Evolutionary conservation across 2,329 filamentous ascomycete species (phyloP).

Genomic region (Talaromyces sp.): DNA sequence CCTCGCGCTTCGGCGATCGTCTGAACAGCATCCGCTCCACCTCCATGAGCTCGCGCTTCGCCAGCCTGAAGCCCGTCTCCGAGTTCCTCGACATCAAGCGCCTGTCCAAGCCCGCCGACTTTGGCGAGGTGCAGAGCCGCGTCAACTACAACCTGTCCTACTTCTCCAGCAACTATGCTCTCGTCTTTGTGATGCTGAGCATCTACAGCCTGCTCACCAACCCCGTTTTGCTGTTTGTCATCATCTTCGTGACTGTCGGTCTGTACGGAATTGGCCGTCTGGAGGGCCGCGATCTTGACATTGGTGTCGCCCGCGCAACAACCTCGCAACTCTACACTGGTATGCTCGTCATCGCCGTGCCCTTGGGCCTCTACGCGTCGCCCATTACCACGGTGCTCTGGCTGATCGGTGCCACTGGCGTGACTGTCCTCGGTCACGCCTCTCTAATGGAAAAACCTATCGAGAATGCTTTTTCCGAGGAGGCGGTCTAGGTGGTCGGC

Average conservation of each 20-base stretch:
- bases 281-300: constrained; percentile 77
- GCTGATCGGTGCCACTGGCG: constrained; percentile 92
- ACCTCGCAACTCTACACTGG: constrained; percentile 92
- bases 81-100: constrained; percentile 98
- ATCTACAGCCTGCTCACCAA: constrained; percentile 94
- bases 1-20: constrained; percentile 86
- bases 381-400: constrained; percentile 82
- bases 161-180: constrained; percentile 98
- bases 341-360: constrained; percentile 75
- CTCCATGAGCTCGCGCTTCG: constrained; percentile 74
- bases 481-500: constrained; percentile 99
- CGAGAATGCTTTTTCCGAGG: constrained; percentile 99
- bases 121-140: constrained; percentile 80
- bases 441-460: constrained; percentile 97
- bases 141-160: constrained; percentile 96
- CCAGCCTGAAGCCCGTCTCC: constrained; percentile 82
- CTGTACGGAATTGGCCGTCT: constrained; percentile 91
- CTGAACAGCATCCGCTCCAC: constrained; percentile 78
- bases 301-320: constrained; percentile 76
- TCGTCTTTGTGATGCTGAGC: constrained; percentile 88
- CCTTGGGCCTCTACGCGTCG: constrained; percentile 78
- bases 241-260: constrained; percentile 77
- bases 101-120: constrained; percentile 88
- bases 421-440: constrained; percentile 91
- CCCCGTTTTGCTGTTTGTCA: constrained; percentile 80